A percentile compares a stretch with the other conserved stretches of the same genome.
Evolutionary conservation across 768 basidiomycete genomes (phyloP).

Genomic region (Leucosporidium yakuticum): DNA sequence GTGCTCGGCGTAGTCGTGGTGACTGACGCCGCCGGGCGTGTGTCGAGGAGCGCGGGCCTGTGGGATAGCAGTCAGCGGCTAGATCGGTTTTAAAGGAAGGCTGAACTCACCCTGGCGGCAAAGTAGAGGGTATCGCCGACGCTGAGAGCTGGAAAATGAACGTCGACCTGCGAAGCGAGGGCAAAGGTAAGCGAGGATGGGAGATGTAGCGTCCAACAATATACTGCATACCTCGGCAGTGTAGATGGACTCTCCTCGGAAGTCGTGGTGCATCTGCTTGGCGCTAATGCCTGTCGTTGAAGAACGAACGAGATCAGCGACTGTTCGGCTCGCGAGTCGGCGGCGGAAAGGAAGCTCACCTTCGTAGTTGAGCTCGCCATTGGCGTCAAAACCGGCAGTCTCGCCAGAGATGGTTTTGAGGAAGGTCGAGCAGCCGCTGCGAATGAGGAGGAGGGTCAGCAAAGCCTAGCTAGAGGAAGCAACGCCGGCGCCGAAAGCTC

Average conservation of each 20-base stretch:
- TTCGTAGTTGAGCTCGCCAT: slow-evolving; percentile 42
- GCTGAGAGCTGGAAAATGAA: slow-evolving; percentile 44
- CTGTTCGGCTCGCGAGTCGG: too few relatives aligned
- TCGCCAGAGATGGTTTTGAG: slow-evolving; percentile 45
- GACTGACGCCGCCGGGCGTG: slow-evolving; percentile 43
- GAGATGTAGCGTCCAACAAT: too few relatives aligned
- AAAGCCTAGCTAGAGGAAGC: too few relatives aligned
- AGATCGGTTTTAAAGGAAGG: too few relatives aligned
- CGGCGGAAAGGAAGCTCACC: slow-evolving; percentile 17
- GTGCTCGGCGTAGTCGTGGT: slow-evolving; percentile 45
- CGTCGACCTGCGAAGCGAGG: slow-evolving; percentile 44
- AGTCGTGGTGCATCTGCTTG: slow-evolving; percentile 41
- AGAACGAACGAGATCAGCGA: too few relatives aligned
- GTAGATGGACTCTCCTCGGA: slow-evolving; percentile 45
- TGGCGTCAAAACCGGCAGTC: slow-evolving; percentile 41
- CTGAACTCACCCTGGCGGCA: slow-evolving; percentile 24
- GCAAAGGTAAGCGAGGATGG: too few relatives aligned
- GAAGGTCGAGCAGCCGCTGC: slow-evolving; percentile 44
- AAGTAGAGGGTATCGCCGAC: slow-evolving; percentile 43
- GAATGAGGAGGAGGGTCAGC: too few relatives aligned
- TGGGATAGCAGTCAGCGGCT: too few relatives aligned
- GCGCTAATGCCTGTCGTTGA: slow-evolving; percentile 33
- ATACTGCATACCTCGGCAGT: slow-evolving; percentile 21
- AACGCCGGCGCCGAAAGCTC: slow-evolving; percentile 25
- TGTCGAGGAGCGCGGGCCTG: slow-evolving; percentile 26